Percentiles rank a stretch among this genome's conserved stretches.
Conservation (phyloP, 169 alveolate genomes). For the Cryptosporidium felis region DNA sequence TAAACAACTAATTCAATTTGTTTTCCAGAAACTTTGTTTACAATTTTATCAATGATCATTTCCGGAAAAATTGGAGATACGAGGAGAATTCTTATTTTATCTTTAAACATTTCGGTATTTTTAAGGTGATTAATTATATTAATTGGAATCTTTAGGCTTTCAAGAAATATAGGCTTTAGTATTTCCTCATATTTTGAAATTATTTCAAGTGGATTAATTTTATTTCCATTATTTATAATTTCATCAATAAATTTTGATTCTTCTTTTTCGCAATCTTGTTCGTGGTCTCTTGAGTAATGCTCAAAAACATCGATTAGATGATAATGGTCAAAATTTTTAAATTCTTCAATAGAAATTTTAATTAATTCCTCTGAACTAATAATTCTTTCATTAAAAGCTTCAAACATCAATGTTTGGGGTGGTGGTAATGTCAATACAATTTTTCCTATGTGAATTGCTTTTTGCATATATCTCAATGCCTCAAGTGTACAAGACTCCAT, state of each 20-base stretch:
- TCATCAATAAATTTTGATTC: neutral
- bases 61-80: conserved; percentile 37
- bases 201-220: conserved; percentile 14
- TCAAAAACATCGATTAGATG: neutral
- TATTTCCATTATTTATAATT: conserved; percentile 5
- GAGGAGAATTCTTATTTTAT: neutral
- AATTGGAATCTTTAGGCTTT: neutral
- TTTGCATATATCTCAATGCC: conserved; percentile 61
- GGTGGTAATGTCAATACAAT: conserved; percentile 69
- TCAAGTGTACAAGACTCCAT: conserved; percentile 63
- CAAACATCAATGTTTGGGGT: conserved; percentile 68
- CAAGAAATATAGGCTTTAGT: neutral
- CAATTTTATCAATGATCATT: neutral
- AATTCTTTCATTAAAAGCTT: neutral
- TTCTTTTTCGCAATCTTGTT: neutral
- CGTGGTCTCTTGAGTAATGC: neutral
- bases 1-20: neutral
- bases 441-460: conserved; percentile 68
- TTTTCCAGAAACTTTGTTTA: neutral
- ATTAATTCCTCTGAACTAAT: neutral
- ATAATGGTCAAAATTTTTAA: neutral
- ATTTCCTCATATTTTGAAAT: neutral
- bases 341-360: neutral
- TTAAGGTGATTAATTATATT: neutral
- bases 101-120: neutral